Evolutionary conservation across 768 basidiomycete species (phyloP).

Genomic region (Suillus subaureus): DNA sequence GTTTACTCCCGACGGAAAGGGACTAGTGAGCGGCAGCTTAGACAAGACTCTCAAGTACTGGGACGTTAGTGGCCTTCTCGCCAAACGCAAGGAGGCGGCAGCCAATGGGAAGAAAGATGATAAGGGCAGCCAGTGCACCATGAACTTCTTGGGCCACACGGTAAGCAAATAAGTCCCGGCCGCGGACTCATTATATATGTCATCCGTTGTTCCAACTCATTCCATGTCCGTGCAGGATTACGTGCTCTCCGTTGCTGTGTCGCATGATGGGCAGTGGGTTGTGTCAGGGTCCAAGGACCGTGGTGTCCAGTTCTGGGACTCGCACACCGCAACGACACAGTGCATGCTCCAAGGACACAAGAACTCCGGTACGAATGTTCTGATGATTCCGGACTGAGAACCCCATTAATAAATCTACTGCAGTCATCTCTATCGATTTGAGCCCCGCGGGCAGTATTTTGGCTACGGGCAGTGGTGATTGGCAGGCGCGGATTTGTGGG

Average conservation of each 20-base stretch:
- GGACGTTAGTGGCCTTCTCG: conserved; percentile 36
- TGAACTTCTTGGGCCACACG: conserved; percentile 34
- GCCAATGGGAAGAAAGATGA: conserved; percentile 37
- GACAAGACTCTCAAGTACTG: conserved; percentile 43
- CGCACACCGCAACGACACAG: conserved; percentile 31
- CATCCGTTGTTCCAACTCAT: neutral
- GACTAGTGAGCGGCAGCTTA: conserved; percentile 32
- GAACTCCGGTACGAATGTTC: conserved; percentile 33
- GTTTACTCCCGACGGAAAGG: conserved; percentile 26
- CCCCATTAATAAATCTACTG: neutral
- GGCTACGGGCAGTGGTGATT: conserved; percentile 41
- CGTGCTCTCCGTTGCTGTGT: conserved; percentile 30
- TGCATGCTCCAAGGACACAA: conserved; percentile 40
- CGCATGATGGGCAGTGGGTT: conserved; percentile 35
- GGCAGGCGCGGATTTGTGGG: conserved; percentile 40
- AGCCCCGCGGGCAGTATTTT: conserved; percentile 31
- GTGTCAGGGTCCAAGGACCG: conserved; percentile 42
- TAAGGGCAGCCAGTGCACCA: conserved; percentile 29
- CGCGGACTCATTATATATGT: neutral
- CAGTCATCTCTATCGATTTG: conserved; percentile 43
- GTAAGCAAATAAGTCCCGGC: conserved; percentile 12
- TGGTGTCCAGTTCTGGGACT: conserved; percentile 39
- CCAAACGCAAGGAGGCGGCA: conserved; percentile 35
- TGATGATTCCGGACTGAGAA: neutral
- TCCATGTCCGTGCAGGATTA: conserved; percentile 26